Evolutionary conservation across 192 early-diverging fungal genomes (phyloP), one percentile per base, ranked within the genome.

Genomic region (Coemansia sp.): DNA sequence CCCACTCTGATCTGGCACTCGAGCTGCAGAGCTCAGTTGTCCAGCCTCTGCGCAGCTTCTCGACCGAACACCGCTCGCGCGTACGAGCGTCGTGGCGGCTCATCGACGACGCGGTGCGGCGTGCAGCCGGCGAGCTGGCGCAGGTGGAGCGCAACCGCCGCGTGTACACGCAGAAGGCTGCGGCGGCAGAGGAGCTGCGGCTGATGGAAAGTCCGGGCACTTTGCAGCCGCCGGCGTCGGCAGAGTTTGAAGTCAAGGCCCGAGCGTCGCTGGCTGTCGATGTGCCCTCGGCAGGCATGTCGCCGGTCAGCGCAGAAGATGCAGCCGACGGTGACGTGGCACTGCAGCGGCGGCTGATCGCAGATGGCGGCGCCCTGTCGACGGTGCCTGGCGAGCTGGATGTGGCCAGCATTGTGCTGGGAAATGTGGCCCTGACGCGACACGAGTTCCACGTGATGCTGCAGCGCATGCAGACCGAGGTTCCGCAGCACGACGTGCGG

Each of bases 371-470:
- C 23, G 45, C 48, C 1, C 43, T 79, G 43, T 61, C 67, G 38
- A 59, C 64, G 15, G 71, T 63, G 38, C 67, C 55, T 22, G 67
- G 71, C 52, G 64, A 56, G 67, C 77, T 79, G 17, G 77, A 71
- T 32, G 72, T 70, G 45, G 77, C 77, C 38, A 79, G 67, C 39
- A 76, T 81, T 29, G 75, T 84, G 29, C 75, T 88, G 66, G 86
- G 85, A 19, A 82, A 84, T 23, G 76, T 87, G 12, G 75, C 82
- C 4, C 81, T 88, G 39, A 87, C 87, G 5, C 72, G 84, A 2
- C 79, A 83, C 50, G 87, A 88, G 60, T 79, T 88, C 65, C 84
- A 83, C 64, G 81, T 79, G 60, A 85, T 88, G 70, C 67, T 88
- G 14, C 75, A 79, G 56, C 75, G 84, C 27, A 87, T 90, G 85